Evolutionary conservation across 2,329 filamentous ascomycete genomes (phyloP), one percentile per base, ranked within the genome.

Genomic region (Mycosphaerella sp.): DNA sequence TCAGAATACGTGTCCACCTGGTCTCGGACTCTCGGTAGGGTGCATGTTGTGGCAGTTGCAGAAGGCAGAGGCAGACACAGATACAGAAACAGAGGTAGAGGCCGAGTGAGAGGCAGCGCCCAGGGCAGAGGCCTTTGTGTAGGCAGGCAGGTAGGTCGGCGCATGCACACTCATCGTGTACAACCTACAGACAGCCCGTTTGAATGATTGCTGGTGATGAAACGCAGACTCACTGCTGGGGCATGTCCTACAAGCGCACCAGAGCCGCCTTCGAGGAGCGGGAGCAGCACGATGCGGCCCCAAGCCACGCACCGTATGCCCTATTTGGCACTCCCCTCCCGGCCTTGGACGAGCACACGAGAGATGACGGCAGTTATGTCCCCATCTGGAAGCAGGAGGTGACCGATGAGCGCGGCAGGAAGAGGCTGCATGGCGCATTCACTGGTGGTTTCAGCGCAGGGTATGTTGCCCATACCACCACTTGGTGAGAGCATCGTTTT

Each of bases 301-400:
- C 66, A 5, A 77, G 82, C 55, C 80, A 85, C 67, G 84, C 87
- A 11, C 85, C 87, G 0, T 95, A 83, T 70, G 87, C 86, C 53
- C 68, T 86, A 53, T 95, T 86, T 69, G 93, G 93, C 67, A 95
- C 89, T 2, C 85, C 91, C 7, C 78, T 98, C 12, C 90, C 90
- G 1, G 82, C 87, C 3, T 75, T 83, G 56, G 89, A 95, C 66
- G 78, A 85, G 46, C 81, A 89, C 17, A 78, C 81, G 38, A 85
- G 89, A 64, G 91, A 97, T 70, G 89, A 96, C 74, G 92, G 91
- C 58, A 89, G 88, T 40, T 97, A 91, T 68, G 82, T 95, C 12
- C 93, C 93, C 0, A 74, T 95, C n/a, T 97, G 93, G 90, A 95
- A 97, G 75, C 93, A 98, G 76, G 92, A 96, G 69, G 91, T 95